A percentile compares a stretch with the other conserved stretches of the same genome.
Conservation (phyloP, 306 rosid genomes). For the Quercus rubra region DNA sequence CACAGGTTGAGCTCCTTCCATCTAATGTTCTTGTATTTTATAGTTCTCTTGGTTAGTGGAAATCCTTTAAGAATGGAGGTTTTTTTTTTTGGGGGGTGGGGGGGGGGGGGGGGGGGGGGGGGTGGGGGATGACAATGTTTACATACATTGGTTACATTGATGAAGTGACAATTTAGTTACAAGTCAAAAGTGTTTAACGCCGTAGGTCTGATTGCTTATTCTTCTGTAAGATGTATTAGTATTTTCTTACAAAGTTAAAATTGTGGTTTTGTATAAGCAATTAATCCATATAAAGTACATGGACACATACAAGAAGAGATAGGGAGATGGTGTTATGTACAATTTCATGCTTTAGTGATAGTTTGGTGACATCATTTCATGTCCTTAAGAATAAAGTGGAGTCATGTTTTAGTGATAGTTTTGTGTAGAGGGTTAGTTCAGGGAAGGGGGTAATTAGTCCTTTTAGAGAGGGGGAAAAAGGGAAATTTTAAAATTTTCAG, state of each 20-base stretch:
- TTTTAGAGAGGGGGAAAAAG: no score
- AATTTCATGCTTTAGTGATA: neutral
- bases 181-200: neutral
- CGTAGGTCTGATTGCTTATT: neutral
- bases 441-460: neutral
- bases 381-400: neutral
- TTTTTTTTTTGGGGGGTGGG: no score
- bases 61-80: neutral
- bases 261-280: neutral
- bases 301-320: neutral
- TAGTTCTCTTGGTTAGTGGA: neutral
- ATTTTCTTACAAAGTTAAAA: neutral
- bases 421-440: neutral
- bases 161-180: neutral
- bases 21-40: conserved; percentile 7
- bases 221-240: neutral
- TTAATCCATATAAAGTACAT: neutral
- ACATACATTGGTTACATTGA: neutral
- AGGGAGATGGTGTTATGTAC: no score
- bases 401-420: neutral
- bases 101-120: neutral
- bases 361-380: neutral
- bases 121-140: neutral
- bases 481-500: neutral
- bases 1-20: conserved; percentile 53